phyloP scores from a whole-genome alignment of 169 alveolate species.

The Theileria orientalis region DNA sequence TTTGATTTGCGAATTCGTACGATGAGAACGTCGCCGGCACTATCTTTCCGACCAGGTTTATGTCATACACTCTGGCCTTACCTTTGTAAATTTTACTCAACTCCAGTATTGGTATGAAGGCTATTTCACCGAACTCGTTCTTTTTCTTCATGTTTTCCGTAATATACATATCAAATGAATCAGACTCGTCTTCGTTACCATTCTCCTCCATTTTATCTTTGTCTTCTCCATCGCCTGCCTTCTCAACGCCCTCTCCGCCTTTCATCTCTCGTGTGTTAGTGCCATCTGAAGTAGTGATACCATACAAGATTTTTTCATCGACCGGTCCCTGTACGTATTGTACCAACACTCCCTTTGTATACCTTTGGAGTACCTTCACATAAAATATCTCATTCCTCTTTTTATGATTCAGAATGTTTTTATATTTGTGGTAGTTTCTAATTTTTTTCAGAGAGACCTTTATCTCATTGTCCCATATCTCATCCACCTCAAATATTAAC shows the following conservation, averaged over 20 bases:
- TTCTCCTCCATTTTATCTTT: neutral
- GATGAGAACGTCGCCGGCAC: slow-evolving; percentile 36
- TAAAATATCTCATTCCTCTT: slow-evolving; percentile 15
- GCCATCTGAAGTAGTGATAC: too few relatives aligned
- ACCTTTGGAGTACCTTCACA: slow-evolving; percentile 43
- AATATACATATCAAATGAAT: neutral
- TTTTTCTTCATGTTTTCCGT: neutral
- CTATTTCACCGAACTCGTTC: slow-evolving; percentile 16
- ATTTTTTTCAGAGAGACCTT: slow-evolving; percentile 33
- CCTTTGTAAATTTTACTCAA: slow-evolving; percentile 13
- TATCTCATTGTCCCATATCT: slow-evolving; percentile 35
- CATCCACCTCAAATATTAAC: slow-evolving; percentile 47
- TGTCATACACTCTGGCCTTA: neutral
- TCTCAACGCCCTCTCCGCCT: too few relatives aligned
- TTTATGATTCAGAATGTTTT: slow-evolving; percentile 32
- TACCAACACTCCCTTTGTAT: slow-evolving; percentile 39
- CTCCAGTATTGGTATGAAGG: slow-evolving; percentile 24
- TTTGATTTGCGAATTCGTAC: neutral
- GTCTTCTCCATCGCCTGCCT: neutral
- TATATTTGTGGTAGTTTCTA: slow-evolving; percentile 21
- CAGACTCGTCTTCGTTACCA: neutral
- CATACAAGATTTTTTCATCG: neutral
- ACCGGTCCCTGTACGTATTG: slow-evolving; percentile 23
- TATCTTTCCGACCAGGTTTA: slow-evolving; percentile 40
- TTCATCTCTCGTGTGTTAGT: too few relatives aligned